A percentile compares a stretch with the other conserved stretches of the same genome.
These are phyloP conservation scores for Phytophthora cryptogea DNA, from an alignment of 352 stramenopile species.

Conservation along the genomic window DNA sequence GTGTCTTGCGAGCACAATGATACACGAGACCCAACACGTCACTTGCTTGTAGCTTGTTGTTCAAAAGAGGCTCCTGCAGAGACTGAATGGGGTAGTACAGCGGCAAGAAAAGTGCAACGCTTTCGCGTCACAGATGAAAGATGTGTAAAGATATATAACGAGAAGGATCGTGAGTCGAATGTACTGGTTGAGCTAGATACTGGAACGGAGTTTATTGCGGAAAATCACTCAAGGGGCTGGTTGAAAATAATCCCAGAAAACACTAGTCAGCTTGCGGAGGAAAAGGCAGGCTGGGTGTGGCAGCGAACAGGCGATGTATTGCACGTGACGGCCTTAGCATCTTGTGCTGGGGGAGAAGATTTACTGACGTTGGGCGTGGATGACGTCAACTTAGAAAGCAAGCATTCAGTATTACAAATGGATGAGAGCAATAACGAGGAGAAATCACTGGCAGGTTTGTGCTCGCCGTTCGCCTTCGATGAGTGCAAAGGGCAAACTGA, in stretches of 20 bases:
- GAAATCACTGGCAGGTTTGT: constrained; percentile 56
- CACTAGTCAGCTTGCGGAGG: constrained; percentile 2
- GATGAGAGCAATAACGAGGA: constrained; percentile 65
- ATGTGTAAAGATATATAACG: constrained; percentile 32
- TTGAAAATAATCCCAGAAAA: constrained; percentile 28
- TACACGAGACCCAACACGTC: constrained; percentile 30
- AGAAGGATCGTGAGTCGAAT: constrained; percentile 17
- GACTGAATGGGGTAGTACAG: constrained; percentile 1
- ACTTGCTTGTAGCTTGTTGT: constrained; percentile 30
- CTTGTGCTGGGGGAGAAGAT: constrained; percentile 48
- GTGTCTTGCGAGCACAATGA: constrained; percentile 1
- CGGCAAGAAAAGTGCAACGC: constrained; percentile 11
- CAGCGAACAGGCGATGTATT: constrained; percentile 46
- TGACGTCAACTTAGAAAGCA: constrained; percentile 40
- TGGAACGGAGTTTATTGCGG: constrained; percentile 30
- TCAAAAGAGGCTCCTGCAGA: not conserved
- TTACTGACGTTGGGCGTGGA: constrained; percentile 67
- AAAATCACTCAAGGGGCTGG: constrained; percentile 35
- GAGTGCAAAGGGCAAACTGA: constrained; percentile 61
- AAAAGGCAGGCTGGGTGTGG: constrained; percentile 45
- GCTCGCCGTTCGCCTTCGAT: constrained; percentile 70
- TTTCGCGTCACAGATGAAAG: constrained; percentile 39
- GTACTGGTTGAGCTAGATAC: constrained; percentile 21
- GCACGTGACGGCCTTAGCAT: constrained; percentile 25
- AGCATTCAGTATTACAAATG: constrained; percentile 52